Evolutionary conservation across 2,329 filamentous ascomycete genomes (phyloP).

Genomic region (Sarocladiaceae sp.): DNA sequence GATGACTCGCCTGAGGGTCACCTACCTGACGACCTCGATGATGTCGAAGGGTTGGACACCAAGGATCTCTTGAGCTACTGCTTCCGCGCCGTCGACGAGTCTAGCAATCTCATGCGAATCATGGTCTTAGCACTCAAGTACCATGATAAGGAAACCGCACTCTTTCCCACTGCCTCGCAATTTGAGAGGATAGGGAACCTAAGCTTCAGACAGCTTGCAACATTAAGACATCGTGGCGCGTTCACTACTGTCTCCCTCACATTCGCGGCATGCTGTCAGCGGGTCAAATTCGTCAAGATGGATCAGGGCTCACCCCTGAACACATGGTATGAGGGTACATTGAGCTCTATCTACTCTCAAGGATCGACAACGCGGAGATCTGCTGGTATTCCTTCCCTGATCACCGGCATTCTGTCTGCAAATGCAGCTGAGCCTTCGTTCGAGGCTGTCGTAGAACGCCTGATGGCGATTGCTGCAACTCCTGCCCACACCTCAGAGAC

Average conservation of each 20-base stretch:
- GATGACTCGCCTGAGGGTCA: constrained; percentile 93
- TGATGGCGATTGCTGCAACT: constrained; percentile 52
- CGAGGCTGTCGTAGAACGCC: constrained; percentile 53
- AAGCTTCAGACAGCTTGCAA: constrained; percentile 76
- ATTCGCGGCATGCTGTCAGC: constrained; percentile 72
- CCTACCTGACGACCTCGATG: constrained; percentile 68
- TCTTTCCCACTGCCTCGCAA: constrained; percentile 44
- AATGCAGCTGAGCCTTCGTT: constrained; percentile 56
- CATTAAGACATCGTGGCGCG: constrained; percentile 81
- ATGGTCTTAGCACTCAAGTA: constrained; percentile 50
- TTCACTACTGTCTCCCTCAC: constrained; percentile 90
- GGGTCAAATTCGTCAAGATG: constrained; percentile 42
- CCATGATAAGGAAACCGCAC: constrained; percentile 32
- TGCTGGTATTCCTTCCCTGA: constrained; percentile 81
- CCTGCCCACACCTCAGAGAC: constrained; percentile 49
- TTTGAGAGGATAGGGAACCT: constrained; percentile 65
- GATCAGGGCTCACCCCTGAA: constrained; percentile 41
- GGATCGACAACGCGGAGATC: constrained; percentile 82
- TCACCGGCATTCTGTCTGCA: constrained; percentile 72
- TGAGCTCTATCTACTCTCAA: constrained; percentile 66
- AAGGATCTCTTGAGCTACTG: constrained; percentile 93
- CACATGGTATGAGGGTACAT: constrained; percentile 66
- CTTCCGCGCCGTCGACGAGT: constrained; percentile 91
- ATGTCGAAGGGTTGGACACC: constrained; percentile 64
- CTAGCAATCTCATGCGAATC: constrained; percentile 67